Percentiles rank a stretch among this genome's conserved stretches.
These are phyloP conservation scores for Suhomyces chickasaworum DNA, from an alignment of 1,139 yeast genomes.

Conservation along the genomic window DNA sequence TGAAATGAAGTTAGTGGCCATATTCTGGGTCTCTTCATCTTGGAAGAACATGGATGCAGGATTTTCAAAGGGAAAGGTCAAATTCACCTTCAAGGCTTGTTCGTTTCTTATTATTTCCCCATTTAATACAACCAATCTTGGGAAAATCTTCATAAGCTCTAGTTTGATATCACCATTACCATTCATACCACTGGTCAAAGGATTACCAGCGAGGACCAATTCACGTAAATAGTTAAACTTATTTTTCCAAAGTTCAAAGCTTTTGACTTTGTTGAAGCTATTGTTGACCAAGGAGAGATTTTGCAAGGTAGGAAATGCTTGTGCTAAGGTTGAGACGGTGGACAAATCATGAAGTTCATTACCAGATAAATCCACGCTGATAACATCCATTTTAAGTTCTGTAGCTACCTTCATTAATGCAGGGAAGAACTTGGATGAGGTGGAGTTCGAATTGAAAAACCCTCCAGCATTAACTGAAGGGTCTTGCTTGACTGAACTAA, in stretches of 20 bases:
- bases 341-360: constrained; percentile 68
- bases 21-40: constrained; percentile 66
- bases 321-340: constrained; percentile 65
- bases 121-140: constrained; percentile 75
- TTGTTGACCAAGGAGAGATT: constrained; percentile 83
- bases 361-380: constrained; percentile 73
- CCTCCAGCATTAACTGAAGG: constrained; percentile 63
- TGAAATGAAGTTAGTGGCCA: constrained; percentile 75
- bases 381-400: constrained; percentile 55
- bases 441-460: constrained; percentile 59
- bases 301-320: constrained; percentile 70
- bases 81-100: constrained; percentile 51
- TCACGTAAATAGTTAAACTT: constrained; percentile 76
- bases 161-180: constrained; percentile 32
- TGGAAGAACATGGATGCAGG: constrained; percentile 68
- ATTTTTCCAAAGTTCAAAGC: constrained; percentile 76
- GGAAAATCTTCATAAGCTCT: constrained; percentile 73
- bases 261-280: constrained; percentile 56
- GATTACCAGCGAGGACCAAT: constrained; percentile 74
- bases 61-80: constrained; percentile 56
- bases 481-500: constrained; percentile 70
- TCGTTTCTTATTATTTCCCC: constrained; percentile 80
- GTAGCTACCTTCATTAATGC: constrained; percentile 87
- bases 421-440: constrained; percentile 78
- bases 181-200: constrained; percentile 45